These are phyloP conservation scores for Hypoxylon sp. DNA, from an alignment of 2,329 filamentous ascomycete species.

Conservation along the genomic window DNA sequence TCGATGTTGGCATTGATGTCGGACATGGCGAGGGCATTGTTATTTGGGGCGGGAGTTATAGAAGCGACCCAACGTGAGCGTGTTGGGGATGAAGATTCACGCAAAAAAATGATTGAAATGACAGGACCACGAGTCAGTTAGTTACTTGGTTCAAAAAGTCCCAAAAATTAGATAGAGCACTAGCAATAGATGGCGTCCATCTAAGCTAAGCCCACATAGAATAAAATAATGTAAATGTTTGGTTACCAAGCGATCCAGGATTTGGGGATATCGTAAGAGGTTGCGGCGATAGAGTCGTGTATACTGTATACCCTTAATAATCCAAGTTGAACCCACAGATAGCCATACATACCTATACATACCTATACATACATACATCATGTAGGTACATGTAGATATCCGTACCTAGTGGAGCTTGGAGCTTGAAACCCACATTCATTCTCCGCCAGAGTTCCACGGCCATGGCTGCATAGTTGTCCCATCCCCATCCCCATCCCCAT, in stretches of 20 bases:
- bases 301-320: neutral
- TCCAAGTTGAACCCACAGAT: neutral
- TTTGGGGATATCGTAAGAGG: neutral
- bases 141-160: neutral
- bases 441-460: slow-evolving; percentile 2
- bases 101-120: neutral
- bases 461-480: neutral
- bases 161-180: neutral
- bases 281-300: neutral
- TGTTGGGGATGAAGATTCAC: neutral
- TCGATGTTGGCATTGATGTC: neutral
- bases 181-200: slow-evolving; percentile 8
- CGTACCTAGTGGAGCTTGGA: too few relatives aligned
- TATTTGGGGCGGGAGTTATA: slow-evolving; percentile 1
- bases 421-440: slow-evolving; percentile 2
- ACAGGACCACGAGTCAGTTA: neutral
- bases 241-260: neutral
- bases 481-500: neutral
- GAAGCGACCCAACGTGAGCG: neutral
- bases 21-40: neutral
- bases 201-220: neutral
- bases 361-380: too few relatives aligned
- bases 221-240: neutral
- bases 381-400: too few relatives aligned
- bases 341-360: too few relatives aligned